Conservation (phyloP, 352 stramenopile genomes). For the Pythium aquatile region DNA sequence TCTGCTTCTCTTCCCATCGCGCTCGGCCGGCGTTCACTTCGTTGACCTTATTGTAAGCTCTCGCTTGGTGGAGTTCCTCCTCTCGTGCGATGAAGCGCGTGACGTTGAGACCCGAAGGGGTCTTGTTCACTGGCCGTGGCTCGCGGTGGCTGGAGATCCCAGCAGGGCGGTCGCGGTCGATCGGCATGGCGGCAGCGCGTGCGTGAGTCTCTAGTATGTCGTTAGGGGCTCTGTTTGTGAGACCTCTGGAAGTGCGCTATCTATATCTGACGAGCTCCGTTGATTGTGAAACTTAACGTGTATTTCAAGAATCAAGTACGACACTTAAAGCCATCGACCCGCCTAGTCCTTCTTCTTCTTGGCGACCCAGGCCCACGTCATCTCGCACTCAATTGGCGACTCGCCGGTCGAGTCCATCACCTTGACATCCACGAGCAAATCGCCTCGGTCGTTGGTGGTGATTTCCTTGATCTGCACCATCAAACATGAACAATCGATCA, state of each 20-base stretch:
- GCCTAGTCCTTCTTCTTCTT: conserved; percentile 48
- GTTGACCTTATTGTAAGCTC: conserved; percentile 50
- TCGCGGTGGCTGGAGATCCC: conserved; percentile 40
- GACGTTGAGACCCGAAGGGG: conserved; percentile 59
- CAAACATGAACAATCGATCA: not conserved
- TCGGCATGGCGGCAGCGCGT: conserved; percentile 35
- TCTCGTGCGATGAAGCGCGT: conserved; percentile 72
- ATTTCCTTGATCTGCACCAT: conserved; percentile 48
- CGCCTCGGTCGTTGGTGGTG: conserved; percentile 62
- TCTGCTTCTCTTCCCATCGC: conserved; percentile 80
- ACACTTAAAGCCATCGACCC: not conserved
- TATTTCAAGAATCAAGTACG: not conserved
- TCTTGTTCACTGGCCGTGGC: conserved; percentile 34
- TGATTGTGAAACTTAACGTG: not conserved
- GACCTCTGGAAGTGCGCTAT: not conserved
- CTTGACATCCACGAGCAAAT: conserved; percentile 64
- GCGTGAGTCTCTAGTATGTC: not conserved
- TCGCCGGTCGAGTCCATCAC: conserved; percentile 75
- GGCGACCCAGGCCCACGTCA: conserved; percentile 83
- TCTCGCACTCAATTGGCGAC: conserved; percentile 77
- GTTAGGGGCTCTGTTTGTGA: not conserved
- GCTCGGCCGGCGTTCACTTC: conserved; percentile 49
- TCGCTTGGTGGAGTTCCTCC: conserved; percentile 66
- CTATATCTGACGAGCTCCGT: not conserved
- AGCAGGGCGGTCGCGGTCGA: conserved; percentile 49